A percentile compares a stretch with the other conserved stretches of the same genome.
Evolutionary conservation across 2,329 filamentous ascomycete species (phyloP).

Genomic region (Aspergillus arachidicola): DNA sequence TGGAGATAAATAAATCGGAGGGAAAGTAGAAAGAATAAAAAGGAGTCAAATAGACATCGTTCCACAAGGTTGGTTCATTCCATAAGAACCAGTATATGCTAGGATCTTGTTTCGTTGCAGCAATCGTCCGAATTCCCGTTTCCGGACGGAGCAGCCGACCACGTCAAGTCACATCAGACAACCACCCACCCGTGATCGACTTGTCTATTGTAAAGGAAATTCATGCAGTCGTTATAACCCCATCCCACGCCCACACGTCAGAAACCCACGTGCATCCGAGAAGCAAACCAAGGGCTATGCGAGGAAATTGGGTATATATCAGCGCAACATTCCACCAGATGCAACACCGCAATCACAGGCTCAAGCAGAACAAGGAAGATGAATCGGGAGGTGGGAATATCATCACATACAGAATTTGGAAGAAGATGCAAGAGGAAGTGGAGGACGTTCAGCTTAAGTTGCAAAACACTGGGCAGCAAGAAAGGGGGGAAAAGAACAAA

Average conservation of each 20-base stretch:
- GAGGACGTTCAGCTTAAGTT: not conserved
- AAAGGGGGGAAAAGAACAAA: not conserved
- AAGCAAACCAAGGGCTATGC: slow-evolving; percentile 28
- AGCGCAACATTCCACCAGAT: slow-evolving; percentile 24
- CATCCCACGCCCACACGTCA: slow-evolving; percentile 22
- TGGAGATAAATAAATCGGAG: not conserved
- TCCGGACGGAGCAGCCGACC: not conserved
- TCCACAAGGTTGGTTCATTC: not conserved
- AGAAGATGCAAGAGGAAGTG: slow-evolving; percentile 6
- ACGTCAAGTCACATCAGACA: not conserved
- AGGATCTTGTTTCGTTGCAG: not conserved
- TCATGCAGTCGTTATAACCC: slow-evolving; percentile 31
- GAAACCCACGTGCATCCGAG: slow-evolving; percentile 20
- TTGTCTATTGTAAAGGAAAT: slow-evolving; percentile 27
- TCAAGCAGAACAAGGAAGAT: slow-evolving; percentile 12
- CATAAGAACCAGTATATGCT: not conserved
- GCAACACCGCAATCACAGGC: slow-evolving; percentile 17
- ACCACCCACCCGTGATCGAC: slow-evolving; percentile 11
- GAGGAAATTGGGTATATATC: slow-evolving; percentile 32
- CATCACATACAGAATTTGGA: slow-evolving; percentile 7
- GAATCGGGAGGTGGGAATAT: slow-evolving; percentile 7
- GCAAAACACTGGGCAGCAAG: not conserved
- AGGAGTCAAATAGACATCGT: not conserved
- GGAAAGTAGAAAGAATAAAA: not conserved
- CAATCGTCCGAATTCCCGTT: not conserved